phyloP scores from a whole-genome alignment of 1,139 yeast species.

The Hyphopichia pseudoburtonii region DNA sequence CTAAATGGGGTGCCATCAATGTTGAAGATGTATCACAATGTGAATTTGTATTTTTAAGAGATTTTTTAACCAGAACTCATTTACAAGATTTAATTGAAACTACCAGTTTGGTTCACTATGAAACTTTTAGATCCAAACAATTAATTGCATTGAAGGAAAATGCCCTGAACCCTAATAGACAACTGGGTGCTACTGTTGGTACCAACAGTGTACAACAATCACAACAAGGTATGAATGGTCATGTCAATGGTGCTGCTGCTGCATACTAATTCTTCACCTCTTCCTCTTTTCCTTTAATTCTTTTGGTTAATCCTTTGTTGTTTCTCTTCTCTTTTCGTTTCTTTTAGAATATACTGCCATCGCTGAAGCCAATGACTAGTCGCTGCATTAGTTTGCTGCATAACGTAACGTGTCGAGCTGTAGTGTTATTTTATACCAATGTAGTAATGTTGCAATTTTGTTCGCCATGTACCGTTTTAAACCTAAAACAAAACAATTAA shows the following conservation, averaged over 20 bases:
- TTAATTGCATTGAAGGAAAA: conserved; percentile 91
- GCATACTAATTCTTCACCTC: background rate
- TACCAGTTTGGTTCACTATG: conserved; percentile 86
- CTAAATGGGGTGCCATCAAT: conserved; percentile 90
- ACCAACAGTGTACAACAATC: conserved; percentile 5
- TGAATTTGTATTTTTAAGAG: conserved; percentile 91
- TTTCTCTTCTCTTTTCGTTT: background rate
- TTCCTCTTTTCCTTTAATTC: background rate
- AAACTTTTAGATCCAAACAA: conserved; percentile 90
- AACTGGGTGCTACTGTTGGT: conserved; percentile 14
- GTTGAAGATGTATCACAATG: conserved; percentile 94
- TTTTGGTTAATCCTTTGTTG: background rate
- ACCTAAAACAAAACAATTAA: too few species aligned
- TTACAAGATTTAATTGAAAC: conserved; percentile 95
- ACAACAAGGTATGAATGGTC: conserved; percentile 4
- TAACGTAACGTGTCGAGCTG: too few species aligned
- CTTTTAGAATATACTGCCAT: background rate
- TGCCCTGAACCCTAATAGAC: conserved; percentile 51
- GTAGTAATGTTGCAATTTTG: too few species aligned
- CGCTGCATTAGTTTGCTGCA: too few species aligned
- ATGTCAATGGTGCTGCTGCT: conserved; percentile 6
- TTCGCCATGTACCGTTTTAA: too few species aligned
- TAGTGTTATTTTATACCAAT: too few species aligned
- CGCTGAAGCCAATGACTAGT: too few species aligned
- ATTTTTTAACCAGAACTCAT: conserved; percentile 92